Conservation (phyloP, 805 yeast genomes). For the Cyberlindnera lachancei region DNA sequence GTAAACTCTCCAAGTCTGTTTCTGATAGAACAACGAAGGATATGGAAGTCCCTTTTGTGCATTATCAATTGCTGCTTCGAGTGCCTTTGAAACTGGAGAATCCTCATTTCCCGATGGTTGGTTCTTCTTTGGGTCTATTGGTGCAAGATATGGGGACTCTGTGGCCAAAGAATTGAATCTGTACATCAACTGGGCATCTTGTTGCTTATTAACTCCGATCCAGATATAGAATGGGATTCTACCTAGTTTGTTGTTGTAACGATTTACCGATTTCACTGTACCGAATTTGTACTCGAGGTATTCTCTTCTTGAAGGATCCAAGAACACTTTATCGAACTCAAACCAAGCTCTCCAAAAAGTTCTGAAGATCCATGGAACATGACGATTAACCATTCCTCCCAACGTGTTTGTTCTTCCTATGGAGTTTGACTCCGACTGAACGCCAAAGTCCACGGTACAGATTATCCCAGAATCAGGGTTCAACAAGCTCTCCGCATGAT, state of each 20-base stretch:
- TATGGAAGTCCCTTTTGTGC: slow-evolving; percentile 60
- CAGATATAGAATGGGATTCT: slow-evolving; percentile 77
- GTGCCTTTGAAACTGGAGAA: slow-evolving; percentile 54
- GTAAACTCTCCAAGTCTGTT: slow-evolving; percentile 71
- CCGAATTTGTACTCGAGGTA: slow-evolving; percentile 79
- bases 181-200: slow-evolving; percentile 40
- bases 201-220: slow-evolving; percentile 64
- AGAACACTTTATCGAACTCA: slow-evolving; percentile 72
- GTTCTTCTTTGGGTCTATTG: slow-evolving; percentile 27
- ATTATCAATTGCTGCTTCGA: slow-evolving; percentile 66
- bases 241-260: slow-evolving; percentile 58
- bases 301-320: slow-evolving; percentile 76
- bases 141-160: slow-evolving; percentile 76
- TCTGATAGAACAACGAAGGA: slow-evolving; percentile 76
- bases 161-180: slow-evolving; percentile 67
- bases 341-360: slow-evolving; percentile 88
- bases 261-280: slow-evolving; percentile 66
- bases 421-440: slow-evolving; percentile 56
- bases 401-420: slow-evolving; percentile 65
- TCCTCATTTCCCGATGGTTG: slow-evolving; percentile 13
- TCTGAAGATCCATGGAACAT: slow-evolving; percentile 68
- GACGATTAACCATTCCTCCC: slow-evolving; percentile 67
- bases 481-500: slow-evolving; percentile 49
- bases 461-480: slow-evolving; percentile 51
- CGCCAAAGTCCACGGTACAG: slow-evolving; percentile 75